A percentile compares a stretch with the other conserved stretches of the same genome.
Conservation (phyloP, 345 rosid genomes). For the Geranium rotundifolium region DNA sequence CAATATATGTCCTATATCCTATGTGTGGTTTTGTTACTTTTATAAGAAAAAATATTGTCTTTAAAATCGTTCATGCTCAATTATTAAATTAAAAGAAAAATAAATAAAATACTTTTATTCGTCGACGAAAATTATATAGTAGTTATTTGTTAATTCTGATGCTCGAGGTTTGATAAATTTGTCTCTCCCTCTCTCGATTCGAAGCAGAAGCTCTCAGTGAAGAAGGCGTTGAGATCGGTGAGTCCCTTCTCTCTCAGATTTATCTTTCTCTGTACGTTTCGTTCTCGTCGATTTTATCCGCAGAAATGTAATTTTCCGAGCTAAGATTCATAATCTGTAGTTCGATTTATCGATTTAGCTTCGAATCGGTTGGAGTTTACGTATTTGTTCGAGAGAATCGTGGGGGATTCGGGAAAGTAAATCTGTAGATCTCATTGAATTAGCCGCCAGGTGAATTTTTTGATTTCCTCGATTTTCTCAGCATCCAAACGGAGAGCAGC, state of each 20-base stretch:
- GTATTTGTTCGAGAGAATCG: not conserved
- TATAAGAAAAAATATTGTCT: too few relatives aligned
- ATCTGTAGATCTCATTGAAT: not conserved
- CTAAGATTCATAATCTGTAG: not conserved
- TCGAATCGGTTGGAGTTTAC: not conserved
- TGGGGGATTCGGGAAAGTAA: not conserved
- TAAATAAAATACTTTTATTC: too few relatives aligned
- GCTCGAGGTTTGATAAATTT: not conserved
- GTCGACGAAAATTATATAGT: too few relatives aligned
- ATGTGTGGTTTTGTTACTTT: too few relatives aligned
- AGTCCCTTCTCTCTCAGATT: constrained; percentile 6
- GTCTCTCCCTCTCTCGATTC: constrained; percentile 1
- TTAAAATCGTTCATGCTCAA: not conserved
- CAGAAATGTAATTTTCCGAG: not conserved
- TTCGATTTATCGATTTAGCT: not conserved
- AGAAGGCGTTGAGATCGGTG: constrained; percentile 30
- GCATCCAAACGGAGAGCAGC: not conserved
- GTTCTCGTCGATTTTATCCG: not conserved
- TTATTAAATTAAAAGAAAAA: not conserved
- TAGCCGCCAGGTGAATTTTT: not conserved
- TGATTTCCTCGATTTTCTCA: not conserved
- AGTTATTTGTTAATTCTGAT: too few relatives aligned
- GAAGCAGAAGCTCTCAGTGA: constrained; percentile 20
- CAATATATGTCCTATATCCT: too few relatives aligned
- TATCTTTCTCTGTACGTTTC: not conserved